phyloP scores from a whole-genome alignment of 2,329 filamentous ascomycete species.

The Botrytis galanthina region DNA sequence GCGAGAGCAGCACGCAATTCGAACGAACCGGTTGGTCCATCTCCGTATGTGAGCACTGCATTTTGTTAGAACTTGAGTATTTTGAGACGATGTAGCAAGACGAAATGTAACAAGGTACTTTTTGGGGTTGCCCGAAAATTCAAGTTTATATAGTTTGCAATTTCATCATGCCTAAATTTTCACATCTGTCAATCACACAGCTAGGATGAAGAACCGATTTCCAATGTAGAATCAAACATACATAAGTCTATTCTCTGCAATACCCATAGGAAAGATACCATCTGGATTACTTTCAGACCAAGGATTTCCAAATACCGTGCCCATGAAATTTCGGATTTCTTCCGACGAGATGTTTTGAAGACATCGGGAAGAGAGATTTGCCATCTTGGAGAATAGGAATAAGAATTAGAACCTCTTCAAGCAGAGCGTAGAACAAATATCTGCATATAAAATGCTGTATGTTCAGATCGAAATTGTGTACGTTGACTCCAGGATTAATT shows the following conservation, averaged over 20 bases:
- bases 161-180: conserved; percentile 22
- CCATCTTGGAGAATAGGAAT: neutral
- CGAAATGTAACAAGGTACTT: neutral
- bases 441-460: neutral
- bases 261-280: conserved; percentile 24
- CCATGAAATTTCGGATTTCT: conserved; percentile 18
- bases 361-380: conserved; percentile 18
- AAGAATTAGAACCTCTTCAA: neutral
- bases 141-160: conserved; percentile 20
- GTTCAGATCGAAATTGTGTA: neutral
- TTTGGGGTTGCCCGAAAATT: conserved; percentile 17
- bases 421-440: neutral
- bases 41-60: conserved; percentile 24
- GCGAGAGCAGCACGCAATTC: conserved; percentile 43
- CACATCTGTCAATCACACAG: neutral
- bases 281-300: conserved; percentile 20
- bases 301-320: conserved; percentile 22
- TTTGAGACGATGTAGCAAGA: neutral
- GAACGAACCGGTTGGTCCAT: conserved; percentile 33
- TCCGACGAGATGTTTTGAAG: conserved; percentile 15
- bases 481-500: neutral
- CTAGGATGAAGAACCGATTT: neutral
- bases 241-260: conserved; percentile 27
- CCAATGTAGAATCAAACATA: neutral
- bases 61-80: neutral